Conservation (phyloP, 2,329 filamentous ascomycete genomes). For the Aspergillus spinulosporus region DNA sequence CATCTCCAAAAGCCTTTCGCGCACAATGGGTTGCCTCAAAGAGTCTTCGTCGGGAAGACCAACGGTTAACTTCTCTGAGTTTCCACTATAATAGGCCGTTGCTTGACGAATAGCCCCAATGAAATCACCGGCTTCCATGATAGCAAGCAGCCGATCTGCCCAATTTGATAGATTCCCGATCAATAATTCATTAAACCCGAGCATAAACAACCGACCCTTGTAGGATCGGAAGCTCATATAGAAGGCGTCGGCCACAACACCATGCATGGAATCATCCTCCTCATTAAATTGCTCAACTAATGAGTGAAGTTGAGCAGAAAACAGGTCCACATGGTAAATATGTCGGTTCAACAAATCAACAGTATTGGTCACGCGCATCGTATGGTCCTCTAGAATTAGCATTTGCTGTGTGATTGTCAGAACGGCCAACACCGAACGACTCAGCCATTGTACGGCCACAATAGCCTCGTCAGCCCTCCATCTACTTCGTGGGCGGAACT, state of each 20-base stretch:
- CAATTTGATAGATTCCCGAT: slow-evolving; percentile 94
- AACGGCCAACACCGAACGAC: slow-evolving; percentile 84
- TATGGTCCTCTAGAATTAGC: slow-evolving; percentile 85
- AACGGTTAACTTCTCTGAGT: slow-evolving; percentile 90
- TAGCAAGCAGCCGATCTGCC: slow-evolving; percentile 86
- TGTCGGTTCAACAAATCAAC: slow-evolving; percentile 90
- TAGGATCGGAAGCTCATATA: slow-evolving; percentile 97
- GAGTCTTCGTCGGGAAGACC: slow-evolving; percentile 82
- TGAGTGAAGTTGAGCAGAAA: slow-evolving; percentile 79
- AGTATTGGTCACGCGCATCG: slow-evolving; percentile 87
- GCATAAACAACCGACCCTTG: slow-evolving; percentile 86
- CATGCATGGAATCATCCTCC: slow-evolving; percentile 85
- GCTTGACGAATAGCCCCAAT: slow-evolving; percentile 87
- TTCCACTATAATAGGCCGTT: slow-evolving; percentile 86
- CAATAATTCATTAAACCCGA: slow-evolving; percentile 91
- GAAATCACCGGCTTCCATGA: slow-evolving; percentile 97
- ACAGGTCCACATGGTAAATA: slow-evolving; percentile 87
- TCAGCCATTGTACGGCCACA: slow-evolving; percentile 95
- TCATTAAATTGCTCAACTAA: slow-evolving; percentile 88
- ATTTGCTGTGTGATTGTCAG: slow-evolving; percentile 92
- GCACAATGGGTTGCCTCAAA: slow-evolving; percentile 76
- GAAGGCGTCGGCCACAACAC: slow-evolving; percentile 94
- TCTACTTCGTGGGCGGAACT: slow-evolving; percentile 77
- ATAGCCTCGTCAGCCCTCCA: slow-evolving; percentile 96
- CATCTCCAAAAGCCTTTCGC: slow-evolving; percentile 87